phyloP scores from a whole-genome alignment of 2,329 filamentous ascomycete species.

The Tolypocladium endophyticum region DNA sequence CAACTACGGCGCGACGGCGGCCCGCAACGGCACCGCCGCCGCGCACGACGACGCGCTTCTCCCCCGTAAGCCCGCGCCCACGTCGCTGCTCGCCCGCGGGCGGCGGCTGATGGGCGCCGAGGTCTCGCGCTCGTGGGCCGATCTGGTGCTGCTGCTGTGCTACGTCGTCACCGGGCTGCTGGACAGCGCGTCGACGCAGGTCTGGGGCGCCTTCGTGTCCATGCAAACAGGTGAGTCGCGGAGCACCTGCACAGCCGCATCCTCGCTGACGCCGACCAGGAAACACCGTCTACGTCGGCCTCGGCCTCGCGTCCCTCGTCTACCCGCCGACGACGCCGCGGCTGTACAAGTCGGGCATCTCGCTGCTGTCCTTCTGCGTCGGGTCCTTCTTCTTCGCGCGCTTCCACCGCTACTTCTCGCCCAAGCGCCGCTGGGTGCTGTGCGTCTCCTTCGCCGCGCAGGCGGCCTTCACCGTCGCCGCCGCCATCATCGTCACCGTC shows the following conservation, averaged over 20 bases:
- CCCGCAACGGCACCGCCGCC: neutral
- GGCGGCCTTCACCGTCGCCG: conserved; percentile 34
- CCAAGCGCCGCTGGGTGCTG: conserved; percentile 55
- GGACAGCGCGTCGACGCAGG: conserved; percentile 65
- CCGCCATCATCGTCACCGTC: conserved; percentile 43
- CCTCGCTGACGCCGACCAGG: conserved; percentile 24
- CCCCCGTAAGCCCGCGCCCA: conserved; percentile 8
- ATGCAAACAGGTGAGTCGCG: conserved; percentile 69
- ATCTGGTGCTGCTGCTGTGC: conserved; percentile 58
- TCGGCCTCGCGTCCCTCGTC: conserved; percentile 53
- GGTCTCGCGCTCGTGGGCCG: conserved; percentile 51
- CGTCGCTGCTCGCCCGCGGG: conserved; percentile 13
- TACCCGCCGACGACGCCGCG: conserved; percentile 15
- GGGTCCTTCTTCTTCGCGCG: conserved; percentile 62
- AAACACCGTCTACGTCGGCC: conserved; percentile 70
- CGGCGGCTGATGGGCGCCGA: conserved; percentile 29
- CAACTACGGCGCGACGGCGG: neutral
- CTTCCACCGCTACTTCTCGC: conserved; percentile 53
- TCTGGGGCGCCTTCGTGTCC: conserved; percentile 71
- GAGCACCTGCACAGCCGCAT: too few species aligned
- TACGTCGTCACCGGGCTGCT: conserved; percentile 70
- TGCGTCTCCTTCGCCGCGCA: conserved; percentile 47
- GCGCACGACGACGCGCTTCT: conserved; percentile 18
- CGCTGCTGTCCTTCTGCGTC: conserved; percentile 59
- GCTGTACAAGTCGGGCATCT: conserved; percentile 52